phyloP scores from a whole-genome alignment of 2,329 filamentous ascomycete species.

The Zymoseptoria ardabiliae region DNA sequence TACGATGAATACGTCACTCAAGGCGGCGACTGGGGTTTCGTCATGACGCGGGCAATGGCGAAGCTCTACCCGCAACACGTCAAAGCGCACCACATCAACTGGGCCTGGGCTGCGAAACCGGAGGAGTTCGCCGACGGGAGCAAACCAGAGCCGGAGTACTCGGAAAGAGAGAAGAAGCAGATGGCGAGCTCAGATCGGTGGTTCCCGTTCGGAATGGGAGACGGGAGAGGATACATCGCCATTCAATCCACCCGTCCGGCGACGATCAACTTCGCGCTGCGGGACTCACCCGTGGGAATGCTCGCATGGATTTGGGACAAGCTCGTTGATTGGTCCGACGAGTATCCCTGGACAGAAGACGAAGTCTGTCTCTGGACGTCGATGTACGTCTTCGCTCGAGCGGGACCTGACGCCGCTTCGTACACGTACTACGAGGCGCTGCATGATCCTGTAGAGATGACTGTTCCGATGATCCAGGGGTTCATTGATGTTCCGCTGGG shows the following conservation, averaged over 20 bases:
- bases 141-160: constrained; percentile 33
- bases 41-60: constrained; percentile 56
- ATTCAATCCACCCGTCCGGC: constrained; percentile 63
- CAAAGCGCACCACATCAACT: constrained; percentile 45
- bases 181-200: constrained; percentile 38
- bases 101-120: constrained; percentile 38
- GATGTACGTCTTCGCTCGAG: constrained; percentile 63
- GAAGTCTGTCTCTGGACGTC: constrained; percentile 69
- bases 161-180: constrained; percentile 44
- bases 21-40: constrained; percentile 44
- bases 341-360: constrained; percentile 66
- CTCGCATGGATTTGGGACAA: constrained; percentile 79
- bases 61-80: constrained; percentile 50
- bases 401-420: constrained; percentile 59
- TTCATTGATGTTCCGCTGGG: constrained; percentile 46
- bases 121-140: constrained; percentile 8
- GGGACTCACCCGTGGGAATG: constrained; percentile 62
- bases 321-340: constrained; percentile 67
- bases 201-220: constrained; percentile 45
- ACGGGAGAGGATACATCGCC: constrained; percentile 42
- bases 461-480: constrained; percentile 30
- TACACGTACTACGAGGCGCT: constrained; percentile 65
- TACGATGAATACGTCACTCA: constrained; percentile 54
- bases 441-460: constrained; percentile 31
- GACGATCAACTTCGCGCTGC: constrained; percentile 62